These are phyloP conservation scores for Syncephalastrum sp. DNA, from an alignment of 371 early-diverging fungal genomes.

Conservation along the genomic window DNA sequence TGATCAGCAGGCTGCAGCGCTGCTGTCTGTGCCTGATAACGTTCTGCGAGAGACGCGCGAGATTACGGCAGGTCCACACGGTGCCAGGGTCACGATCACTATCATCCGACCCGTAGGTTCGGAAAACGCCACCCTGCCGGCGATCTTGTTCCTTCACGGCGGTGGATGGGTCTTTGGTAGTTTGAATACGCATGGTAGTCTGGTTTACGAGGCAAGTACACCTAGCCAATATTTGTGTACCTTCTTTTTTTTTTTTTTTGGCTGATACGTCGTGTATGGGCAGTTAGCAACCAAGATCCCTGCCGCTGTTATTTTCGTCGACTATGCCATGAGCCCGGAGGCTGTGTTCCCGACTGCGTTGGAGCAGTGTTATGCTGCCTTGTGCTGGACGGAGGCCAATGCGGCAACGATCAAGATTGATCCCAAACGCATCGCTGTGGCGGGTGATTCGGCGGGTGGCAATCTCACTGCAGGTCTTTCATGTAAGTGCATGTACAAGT, in stretches of 20 bases:
- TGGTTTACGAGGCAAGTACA: conserved; percentile 5
- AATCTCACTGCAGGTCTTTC: conserved; percentile 28
- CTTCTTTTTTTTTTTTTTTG: conserved; percentile 3
- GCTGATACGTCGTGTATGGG: not conserved
- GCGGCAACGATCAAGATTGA: conserved; percentile 17
- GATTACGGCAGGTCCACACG: conserved; percentile 5
- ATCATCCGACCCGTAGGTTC: conserved; percentile 10
- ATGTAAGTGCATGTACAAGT: conserved; percentile 12
- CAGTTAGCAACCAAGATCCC: conserved; percentile 5
- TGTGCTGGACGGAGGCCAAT: conserved; percentile 24
- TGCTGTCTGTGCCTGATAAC: conserved; percentile 6
- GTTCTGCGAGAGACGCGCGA: conserved; percentile 1
- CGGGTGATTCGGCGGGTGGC: conserved; percentile 39
- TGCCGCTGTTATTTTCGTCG: conserved; percentile 23
- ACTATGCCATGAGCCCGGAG: conserved; percentile 22
- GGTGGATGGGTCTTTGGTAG: conserved; percentile 18
- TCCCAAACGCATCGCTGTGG: conserved; percentile 23
- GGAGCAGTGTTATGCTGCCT: conserved; percentile 30
- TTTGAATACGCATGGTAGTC: conserved; percentile 7
- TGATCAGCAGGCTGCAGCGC: conserved; percentile 4
- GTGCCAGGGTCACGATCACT: conserved; percentile 7
- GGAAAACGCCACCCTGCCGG: conserved; percentile 11
- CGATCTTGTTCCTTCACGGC: conserved; percentile 13
- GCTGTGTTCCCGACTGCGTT: conserved; percentile 29
- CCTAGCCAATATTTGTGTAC: not conserved